Evolutionary conservation across 495 filamentous ascomycete species (phyloP), one percentile per base, ranked within the genome.

Genomic region (Podospora comata): DNA sequence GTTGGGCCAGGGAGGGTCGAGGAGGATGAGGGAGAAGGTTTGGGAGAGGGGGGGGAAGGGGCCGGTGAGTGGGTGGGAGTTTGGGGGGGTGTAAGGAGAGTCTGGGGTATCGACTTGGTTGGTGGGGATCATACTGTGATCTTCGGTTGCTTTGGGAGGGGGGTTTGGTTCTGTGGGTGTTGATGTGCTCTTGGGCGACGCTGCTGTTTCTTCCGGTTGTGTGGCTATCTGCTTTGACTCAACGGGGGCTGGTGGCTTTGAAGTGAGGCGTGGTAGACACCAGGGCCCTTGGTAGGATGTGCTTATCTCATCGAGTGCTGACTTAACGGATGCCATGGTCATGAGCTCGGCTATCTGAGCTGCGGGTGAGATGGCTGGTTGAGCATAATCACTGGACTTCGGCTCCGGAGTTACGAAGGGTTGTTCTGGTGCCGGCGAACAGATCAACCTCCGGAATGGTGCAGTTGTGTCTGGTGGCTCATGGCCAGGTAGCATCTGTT

Each of bases 1-100:
- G 74, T 97, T 97, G 2, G 92, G 90, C 94, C 94, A 99, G 3
- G 95, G 95, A 20, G 95, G 95, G 75, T 98, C 95, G 7, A 98
- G 84, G 27, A 97, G 77, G 60, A 97, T 85, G 53, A 97, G 80
- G 74, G 94, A 84, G 79, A 97, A 97, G 2, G 55, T 9, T 64
- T 80, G 78, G 16, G 68, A 32, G 32, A 67, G 62, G 4, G 77
- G 66, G 67, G 39, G 39, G 9, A 85, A 77, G 54, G 75, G 79
- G 62, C 82, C 82, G n/a, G 67, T 70, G 28, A 87, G 66, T 65
- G 75, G 72, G 23, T 71, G 71, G 20, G 82, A 78, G 34, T 67
- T 60, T 54, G 73, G 67, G 16, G 79, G 80, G 63, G 79, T 74
- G 64, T 74, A 48, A 19, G 13, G 18, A 53, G 16, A 9, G n/a